Evolutionary conservation across 169 alveolate genomes (phyloP).

Genomic region (Plasmodium coatneyi): DNA sequence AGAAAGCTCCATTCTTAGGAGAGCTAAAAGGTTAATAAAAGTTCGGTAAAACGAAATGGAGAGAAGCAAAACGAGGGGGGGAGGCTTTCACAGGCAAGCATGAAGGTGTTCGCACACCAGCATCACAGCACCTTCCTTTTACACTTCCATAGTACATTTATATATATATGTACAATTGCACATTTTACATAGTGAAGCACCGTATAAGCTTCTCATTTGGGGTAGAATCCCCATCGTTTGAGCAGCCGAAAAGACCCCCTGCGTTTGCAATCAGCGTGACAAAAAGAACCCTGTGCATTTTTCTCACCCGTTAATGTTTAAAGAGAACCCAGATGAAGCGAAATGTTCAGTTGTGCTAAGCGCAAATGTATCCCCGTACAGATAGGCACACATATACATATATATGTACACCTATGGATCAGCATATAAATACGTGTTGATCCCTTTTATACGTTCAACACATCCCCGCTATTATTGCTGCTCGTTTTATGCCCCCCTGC

Average conservation of each 20-base stretch:
- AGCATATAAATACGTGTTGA: neutral
- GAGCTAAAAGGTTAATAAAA: neutral
- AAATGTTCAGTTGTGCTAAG: neutral
- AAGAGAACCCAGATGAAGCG: neutral
- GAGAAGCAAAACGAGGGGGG: neutral
- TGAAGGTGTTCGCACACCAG: neutral
- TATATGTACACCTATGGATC: neutral
- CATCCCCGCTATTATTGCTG: neutral
- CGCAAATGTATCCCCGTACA: neutral
- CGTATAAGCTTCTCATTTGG: neutral
- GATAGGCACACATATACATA: neutral
- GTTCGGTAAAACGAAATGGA: neutral
- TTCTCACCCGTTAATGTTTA: neutral
- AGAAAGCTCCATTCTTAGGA: neutral
- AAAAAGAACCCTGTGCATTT: neutral
- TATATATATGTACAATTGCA: neutral
- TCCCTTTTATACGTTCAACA: neutral
- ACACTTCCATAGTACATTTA: neutral
- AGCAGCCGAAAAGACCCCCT: neutral
- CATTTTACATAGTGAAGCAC: neutral
- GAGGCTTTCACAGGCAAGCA: neutral
- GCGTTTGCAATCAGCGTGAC: neutral
- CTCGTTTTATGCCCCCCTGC: neutral
- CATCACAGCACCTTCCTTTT: neutral
- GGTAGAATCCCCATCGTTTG: neutral